Percentiles rank a stretch among this genome's conserved stretches.
These are phyloP conservation scores for Xylariaceae sp. DNA, from an alignment of 2,329 filamentous ascomycete species.

Conservation along the genomic window DNA sequence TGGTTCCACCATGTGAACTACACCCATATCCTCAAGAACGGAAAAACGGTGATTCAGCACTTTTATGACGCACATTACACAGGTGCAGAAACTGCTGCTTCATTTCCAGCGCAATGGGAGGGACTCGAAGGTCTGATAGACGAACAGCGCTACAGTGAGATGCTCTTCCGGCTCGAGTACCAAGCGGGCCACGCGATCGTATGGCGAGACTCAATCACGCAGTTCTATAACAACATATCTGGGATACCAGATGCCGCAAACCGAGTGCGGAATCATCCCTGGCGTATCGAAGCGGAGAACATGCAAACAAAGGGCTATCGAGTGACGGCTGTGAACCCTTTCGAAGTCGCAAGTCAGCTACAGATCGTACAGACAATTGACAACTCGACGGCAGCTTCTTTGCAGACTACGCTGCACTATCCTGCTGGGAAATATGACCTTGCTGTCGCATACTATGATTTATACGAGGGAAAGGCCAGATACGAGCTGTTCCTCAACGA, in stretches of 20 bases:
- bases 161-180: conserved; percentile 56
- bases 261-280: conserved; percentile 58
- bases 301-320: conserved; percentile 60
- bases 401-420: conserved; percentile 42
- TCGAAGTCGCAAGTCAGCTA: conserved; percentile 55
- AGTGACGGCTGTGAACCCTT: conserved; percentile 49
- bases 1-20: conserved; percentile 76
- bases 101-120: conserved; percentile 53
- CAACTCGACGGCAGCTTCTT: conserved; percentile 49
- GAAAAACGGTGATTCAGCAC: conserved; percentile 59
- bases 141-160: conserved; percentile 53
- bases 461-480: conserved; percentile 52
- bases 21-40: conserved; percentile 58
- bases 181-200: conserved; percentile 68
- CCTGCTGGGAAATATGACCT: conserved; percentile 56
- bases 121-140: conserved; percentile 55
- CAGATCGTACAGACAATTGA: conserved; percentile 52
- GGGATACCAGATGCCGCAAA: conserved; percentile 53
- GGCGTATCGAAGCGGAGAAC: conserved; percentile 64
- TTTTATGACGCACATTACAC: conserved; percentile 52
- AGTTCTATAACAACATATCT: conserved; percentile 61
- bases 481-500: conserved; percentile 55
- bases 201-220: conserved; percentile 64
- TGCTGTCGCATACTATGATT: conserved; percentile 64
- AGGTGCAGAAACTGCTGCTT: conserved; percentile 57